A percentile compares a stretch with the other conserved stretches of the same genome.
Evolutionary conservation across 2,329 filamentous ascomycete genomes (phyloP).

Genomic region (Alternaria consortialis): DNA sequence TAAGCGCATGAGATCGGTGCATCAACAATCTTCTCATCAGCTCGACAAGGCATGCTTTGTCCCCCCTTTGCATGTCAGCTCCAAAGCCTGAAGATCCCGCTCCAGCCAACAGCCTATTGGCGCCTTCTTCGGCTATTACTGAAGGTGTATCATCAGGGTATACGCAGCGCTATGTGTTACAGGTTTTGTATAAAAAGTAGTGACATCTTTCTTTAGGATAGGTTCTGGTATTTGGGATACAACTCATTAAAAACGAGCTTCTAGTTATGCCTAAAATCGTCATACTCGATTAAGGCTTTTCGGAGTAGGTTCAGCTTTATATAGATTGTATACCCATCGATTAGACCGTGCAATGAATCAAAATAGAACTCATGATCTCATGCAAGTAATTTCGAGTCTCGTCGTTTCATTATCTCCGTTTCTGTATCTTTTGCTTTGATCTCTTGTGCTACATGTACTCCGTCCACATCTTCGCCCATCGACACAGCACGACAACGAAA

Average conservation of each 20-base stretch:
- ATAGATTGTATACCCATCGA: neutral
- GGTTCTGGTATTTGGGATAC: neutral
- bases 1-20: slow-evolving; percentile 4
- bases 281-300: neutral
- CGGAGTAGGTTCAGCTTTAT: neutral
- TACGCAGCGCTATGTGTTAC: neutral
- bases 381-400: neutral
- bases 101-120: neutral
- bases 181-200: neutral
- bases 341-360: too few relatives aligned
- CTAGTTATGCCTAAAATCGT: too few relatives aligned
- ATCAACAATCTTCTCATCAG: neutral
- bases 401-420: neutral
- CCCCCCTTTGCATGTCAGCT: too few relatives aligned
- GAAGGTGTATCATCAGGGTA: neutral
- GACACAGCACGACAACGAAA: neutral
- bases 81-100: neutral
- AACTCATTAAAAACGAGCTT: neutral
- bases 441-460: neutral
- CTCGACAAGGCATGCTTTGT: neutral
- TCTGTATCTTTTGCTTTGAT: neutral
- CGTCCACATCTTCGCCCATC: neutral
- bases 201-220: neutral
- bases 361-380: neutral
- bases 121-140: neutral